Evolutionary conservation across 805 yeast genomes (phyloP).

Genomic region (Sungouiella thailandica): DNA sequence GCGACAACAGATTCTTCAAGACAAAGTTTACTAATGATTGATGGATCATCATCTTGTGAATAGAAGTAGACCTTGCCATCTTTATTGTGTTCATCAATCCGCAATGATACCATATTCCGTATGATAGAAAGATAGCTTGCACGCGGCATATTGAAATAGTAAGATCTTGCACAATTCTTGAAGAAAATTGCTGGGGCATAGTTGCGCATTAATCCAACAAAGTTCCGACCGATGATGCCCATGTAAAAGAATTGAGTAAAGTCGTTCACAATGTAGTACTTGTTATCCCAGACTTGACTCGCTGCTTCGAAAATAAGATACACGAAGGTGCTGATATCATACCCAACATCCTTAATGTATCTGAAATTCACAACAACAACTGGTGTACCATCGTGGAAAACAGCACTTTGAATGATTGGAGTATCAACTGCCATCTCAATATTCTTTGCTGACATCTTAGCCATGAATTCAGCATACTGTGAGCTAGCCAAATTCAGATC

Average conservation of each 20-base stretch:
- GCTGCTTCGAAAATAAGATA: conserved; percentile 61
- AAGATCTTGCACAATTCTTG: conserved; percentile 48
- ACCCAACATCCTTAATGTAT: conserved; percentile 28
- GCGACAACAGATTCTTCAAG: conserved; percentile 29
- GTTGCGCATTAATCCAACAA: conserved; percentile 33
- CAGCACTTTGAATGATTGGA: conserved; percentile 55
- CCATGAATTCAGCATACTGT: conserved; percentile 68
- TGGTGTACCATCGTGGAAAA: conserved; percentile 71
- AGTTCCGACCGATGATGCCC: conserved; percentile 20
- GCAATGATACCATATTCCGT: conserved; percentile 18
- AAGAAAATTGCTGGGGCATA: conserved; percentile 50
- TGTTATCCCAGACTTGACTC: conserved; percentile 67
- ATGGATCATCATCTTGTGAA: conserved; percentile 30
- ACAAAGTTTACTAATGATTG: conserved; percentile 30
- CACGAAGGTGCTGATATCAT: conserved; percentile 45
- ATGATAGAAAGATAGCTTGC: conserved; percentile 18
- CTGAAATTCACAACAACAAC: conserved; percentile 50
- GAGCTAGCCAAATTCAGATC: conserved; percentile 44
- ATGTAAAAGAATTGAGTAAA: conserved; percentile 53
- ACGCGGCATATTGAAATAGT: conserved; percentile 46
- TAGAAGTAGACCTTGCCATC: conserved; percentile 23
- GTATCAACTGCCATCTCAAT: conserved; percentile 39
- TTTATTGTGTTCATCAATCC: conserved; percentile 12
- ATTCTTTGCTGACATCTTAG: conserved; percentile 55
- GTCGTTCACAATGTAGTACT: conserved; percentile 60